Evolutionary conservation across 108 stramenopile genomes (phyloP), one percentile per base, ranked within the genome.

Genomic region (Nitzschia sp.): DNA sequence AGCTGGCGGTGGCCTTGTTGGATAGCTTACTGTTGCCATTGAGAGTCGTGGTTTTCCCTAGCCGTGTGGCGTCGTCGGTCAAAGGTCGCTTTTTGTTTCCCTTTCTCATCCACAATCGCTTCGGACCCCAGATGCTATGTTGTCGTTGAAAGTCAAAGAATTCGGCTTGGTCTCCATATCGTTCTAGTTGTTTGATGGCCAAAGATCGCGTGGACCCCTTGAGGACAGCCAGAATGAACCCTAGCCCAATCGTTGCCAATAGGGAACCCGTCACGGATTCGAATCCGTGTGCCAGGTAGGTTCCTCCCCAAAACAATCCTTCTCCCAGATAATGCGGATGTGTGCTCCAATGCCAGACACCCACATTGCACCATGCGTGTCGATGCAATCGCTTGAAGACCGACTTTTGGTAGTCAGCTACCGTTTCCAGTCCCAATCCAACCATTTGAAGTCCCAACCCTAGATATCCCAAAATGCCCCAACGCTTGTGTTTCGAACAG

Each of bases 241-340:
- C 62, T 3, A 77, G 75, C 15, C 80, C 80, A 15, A 72, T 57
- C 12, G 74, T 67, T 17, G 69, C 64, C 11, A 80, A 53, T 2
- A 58, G 26, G 14, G 65, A 53, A 15, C 60, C 48, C 8, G 51
- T 20, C 8, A 48, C 37, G 20, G 68, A 64, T 24, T 65, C 51
- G 34, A 76, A 69, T 15, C 75, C 75, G 19, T 70, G 70, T 14
- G 63, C 80, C 34, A 79, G 41, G 58, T 73, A 81, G 0, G 76
- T 75, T 19, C 86, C 86, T 29, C 75, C 54, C 86, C 86, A 86
- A 57, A 86, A 83, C 41, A 80, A 42, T 9, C 67, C 58, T 72
- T 86, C 86, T 15, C 86, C 86, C 41, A 83, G 65, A 65, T 86
- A 86, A 55, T 86, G 83, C 10, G 83, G 83, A 57, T 83, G 82